Evolutionary conservation across 1,284 basidiomycete species (phyloP).

Genomic region (Moniliophthora roreri): DNA sequence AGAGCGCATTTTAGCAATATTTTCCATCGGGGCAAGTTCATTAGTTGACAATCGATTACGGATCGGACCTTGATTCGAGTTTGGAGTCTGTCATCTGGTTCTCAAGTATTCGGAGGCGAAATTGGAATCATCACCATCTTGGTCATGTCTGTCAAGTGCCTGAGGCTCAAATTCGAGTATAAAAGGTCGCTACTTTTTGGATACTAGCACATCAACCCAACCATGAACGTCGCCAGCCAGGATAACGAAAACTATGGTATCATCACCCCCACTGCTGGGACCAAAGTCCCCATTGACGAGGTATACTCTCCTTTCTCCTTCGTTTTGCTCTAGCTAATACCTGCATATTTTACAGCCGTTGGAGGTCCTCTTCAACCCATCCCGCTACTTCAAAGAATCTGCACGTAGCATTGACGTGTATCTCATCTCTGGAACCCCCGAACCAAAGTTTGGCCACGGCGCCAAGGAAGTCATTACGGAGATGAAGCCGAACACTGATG

Average conservation of each 20-base stretch:
- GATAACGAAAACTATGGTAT: background rate
- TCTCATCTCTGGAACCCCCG: background rate
- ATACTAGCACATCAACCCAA: no score
- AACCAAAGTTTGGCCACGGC: background rate
- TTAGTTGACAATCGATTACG: no score
- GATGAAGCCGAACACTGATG: background rate
- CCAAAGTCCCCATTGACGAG: background rate
- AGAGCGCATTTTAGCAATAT: no score
- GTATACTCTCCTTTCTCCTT: background rate
- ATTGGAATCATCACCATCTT: no score
- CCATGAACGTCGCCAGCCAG: background rate
- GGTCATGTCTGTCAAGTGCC: no score
- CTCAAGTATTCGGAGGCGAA: no score
- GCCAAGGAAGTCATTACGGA: background rate
- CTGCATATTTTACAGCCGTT: background rate
- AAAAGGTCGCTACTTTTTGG: no score
- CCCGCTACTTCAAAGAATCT: constrained; percentile 1
- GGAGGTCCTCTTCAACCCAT: background rate
- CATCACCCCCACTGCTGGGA: background rate
- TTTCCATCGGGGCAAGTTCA: background rate
- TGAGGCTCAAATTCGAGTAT: no score
- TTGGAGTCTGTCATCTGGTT: no score
- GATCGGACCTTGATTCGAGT: no score
- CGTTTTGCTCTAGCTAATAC: background rate
- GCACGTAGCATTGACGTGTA: background rate